Evolutionary conservation across 2,329 filamentous ascomycete genomes (phyloP), one percentile per base, ranked within the genome.

Genomic region (Microcera coccophila): DNA sequence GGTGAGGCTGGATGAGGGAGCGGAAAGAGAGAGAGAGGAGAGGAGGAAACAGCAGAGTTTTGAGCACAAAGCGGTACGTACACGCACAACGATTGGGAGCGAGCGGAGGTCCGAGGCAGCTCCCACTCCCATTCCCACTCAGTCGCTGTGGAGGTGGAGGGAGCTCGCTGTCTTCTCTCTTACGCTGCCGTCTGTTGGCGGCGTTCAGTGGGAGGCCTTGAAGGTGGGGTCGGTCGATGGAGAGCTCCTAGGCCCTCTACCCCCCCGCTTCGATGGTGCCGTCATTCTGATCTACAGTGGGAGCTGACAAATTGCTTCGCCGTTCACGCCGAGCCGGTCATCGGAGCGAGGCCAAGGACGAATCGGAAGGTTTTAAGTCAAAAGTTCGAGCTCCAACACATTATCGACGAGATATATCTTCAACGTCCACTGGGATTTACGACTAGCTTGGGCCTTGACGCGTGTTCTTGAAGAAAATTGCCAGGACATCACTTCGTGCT

Each of bases 241-340:
- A n/a, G n/a, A n/a, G n/a, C n/a, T n/a, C n/a, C 8, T 17, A 15
- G 29, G 29, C 12, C n/a, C 9, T 8, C 29, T n/a, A 31, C 21
- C 38, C 36, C 38, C 55, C 55, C 55, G 47, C 54, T 54, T 50
- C 47, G 40, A 39, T 41, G 43, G 39, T 55, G 45, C 52, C 54
- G 54, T 59, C 55, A 58, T 58, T 46, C 49, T 50, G 36, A 35
- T 33, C 43, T 36, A 38, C 36, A 44, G 50, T 38, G 37, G 29
- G 44, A 36, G 40, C 51, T 55, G 55, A 57, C 52, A 50, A 53
- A 55, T 56, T 57, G 48, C 55, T 57, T 59, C 55, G 59, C 57
- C 45, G 40, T 37, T 22, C 35, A 37, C 34, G 26, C 33, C 33
- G 7, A 26, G 29, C 29, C n/a, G n/a, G n/a, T n/a, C n/a, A n/a